Evolutionary conservation across 768 basidiomycete species (phyloP), one percentile per base, ranked within the genome.

Genomic region (Mycena albidolilacea): DNA sequence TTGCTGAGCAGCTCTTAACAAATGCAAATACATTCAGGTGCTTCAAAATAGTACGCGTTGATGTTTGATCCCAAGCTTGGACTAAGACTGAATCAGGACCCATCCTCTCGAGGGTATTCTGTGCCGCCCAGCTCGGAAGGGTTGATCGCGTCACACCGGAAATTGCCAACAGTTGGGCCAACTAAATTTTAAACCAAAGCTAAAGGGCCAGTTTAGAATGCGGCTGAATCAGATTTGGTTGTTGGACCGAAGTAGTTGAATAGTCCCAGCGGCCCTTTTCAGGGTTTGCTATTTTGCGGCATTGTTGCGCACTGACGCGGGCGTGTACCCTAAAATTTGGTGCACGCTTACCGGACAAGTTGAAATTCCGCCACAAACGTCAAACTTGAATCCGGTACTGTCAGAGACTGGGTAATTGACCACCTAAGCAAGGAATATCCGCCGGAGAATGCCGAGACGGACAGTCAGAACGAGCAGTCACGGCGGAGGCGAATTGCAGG

Each of bases 361-460:
- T 52, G 50, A 21, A 52, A 52, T 52, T 52, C 41, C 41, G 41
- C 41, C 41, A 8, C n/a, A 52, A 52, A 14, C 50, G 50, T 52
- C 50, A 21, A 52, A 52, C 14, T 52, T 52, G 50, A 52, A 52
- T 52, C 19, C 50, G n/a, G 50, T 21, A 52, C 14, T 52, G 50
- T 52, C 50, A 52, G 50, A 21, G 21, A 52, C 19, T n/a, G n/a
- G n/a, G 50, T 52, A 52, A n/a, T 52, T 52, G 50, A 52, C 50
- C 50, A 52, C 50, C 14, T 14, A 7, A 52, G 19, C n/a, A 21
- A 52, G 50, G 7, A n/a, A 21, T 9, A 52, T 11, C 50, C 21
- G 50, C 7, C 50, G n/a, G 50, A 21, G 50, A 52, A 52, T 52
- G 50, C 50, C 50, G 8, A 23, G 50, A 19, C 46, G 15, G 15